phyloP scores from a whole-genome alignment of 768 basidiomycete species.

The Solioccasus polychromus region DNA sequence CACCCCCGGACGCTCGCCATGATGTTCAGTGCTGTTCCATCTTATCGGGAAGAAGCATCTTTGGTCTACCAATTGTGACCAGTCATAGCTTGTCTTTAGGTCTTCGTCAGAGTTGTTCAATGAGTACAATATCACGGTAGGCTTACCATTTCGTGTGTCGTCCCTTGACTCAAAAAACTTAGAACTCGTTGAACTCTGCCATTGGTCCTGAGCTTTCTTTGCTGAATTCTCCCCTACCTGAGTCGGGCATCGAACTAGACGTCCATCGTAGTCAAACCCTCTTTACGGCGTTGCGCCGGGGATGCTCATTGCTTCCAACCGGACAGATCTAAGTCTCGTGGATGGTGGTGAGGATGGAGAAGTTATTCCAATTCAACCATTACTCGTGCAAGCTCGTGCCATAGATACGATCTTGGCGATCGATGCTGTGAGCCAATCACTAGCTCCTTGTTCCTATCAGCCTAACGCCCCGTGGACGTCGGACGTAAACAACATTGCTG shows the following conservation, averaged over 20 bases:
- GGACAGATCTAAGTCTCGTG: conserved; percentile 33
- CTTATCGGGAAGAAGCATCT: too few species aligned
- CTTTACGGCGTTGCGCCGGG: conserved; percentile 36
- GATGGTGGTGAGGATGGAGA: conserved; percentile 45
- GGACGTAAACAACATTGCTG: conserved; percentile 18
- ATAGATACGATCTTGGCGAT: conserved; percentile 52
- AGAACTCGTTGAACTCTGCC: neutral
- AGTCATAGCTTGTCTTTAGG: conserved; percentile 36
- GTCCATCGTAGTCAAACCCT: conserved; percentile 35
- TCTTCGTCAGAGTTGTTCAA: conserved; percentile 41
- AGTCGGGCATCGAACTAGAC: conserved; percentile 26
- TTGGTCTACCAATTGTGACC: conserved; percentile 36
- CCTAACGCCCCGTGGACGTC: conserved; percentile 39
- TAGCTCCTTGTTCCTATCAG: too few species aligned
- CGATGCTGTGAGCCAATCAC: conserved; percentile 41
- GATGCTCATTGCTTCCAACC: conserved; percentile 33
- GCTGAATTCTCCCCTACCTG: conserved; percentile 20
- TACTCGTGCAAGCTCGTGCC: conserved; percentile 43
- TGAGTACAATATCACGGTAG: conserved; percentile 15
- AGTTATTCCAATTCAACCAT: conserved; percentile 48
- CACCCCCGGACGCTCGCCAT: too few species aligned
- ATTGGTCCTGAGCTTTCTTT: neutral
- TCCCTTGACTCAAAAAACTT: too few species aligned
- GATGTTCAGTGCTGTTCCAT: too few species aligned
- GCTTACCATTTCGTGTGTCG: too few species aligned